Percentiles rank a stretch among this genome's conserved stretches.
phyloP scores from a whole-genome alignment of 2,329 filamentous ascomycete species.

The Lasiodiplodia citricola region DNA sequence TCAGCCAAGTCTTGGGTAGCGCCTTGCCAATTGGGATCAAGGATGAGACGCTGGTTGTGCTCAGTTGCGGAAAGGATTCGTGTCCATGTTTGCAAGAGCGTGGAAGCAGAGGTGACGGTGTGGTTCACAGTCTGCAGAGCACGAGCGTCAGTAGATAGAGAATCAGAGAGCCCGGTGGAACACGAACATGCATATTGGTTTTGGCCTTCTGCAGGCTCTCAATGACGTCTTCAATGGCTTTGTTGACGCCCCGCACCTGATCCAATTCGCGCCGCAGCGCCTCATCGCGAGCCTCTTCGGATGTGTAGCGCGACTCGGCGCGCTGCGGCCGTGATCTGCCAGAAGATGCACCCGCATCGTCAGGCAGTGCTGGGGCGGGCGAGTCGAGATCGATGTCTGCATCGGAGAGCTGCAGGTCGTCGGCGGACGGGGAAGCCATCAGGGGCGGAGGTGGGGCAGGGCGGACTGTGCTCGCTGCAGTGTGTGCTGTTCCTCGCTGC shows the following conservation, averaged over 20 bases:
- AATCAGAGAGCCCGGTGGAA: neutral
- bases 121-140: conserved; percentile 75
- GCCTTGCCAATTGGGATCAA: conserved; percentile 89
- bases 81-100: conserved; percentile 92
- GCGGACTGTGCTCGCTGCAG: conserved; percentile 14
- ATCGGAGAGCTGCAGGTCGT: conserved; percentile 59
- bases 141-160: conserved; percentile 9
- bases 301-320: conserved; percentile 61
- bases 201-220: conserved; percentile 73
- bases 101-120: conserved; percentile 86
- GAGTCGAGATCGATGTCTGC: conserved; percentile 63
- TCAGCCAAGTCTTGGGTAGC: conserved; percentile 85
- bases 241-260: conserved; percentile 83
- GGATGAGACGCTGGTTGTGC: conserved; percentile 90
- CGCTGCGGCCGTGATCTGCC: conserved; percentile 40
- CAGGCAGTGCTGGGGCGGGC: conserved; percentile 51
- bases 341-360: conserved; percentile 36
- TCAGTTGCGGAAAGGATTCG: conserved; percentile 96
- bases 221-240: conserved; percentile 80
- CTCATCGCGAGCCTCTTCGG: conserved; percentile 72
- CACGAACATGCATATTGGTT: conserved; percentile 75
- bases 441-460: neutral
- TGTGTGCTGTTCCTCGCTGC: conserved; percentile 22
- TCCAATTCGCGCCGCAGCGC: conserved; percentile 79
- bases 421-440: conserved; percentile 51